Evolutionary conservation across 2,329 filamentous ascomycete species (phyloP).

Genomic region (Stromatinia cepivora): DNA sequence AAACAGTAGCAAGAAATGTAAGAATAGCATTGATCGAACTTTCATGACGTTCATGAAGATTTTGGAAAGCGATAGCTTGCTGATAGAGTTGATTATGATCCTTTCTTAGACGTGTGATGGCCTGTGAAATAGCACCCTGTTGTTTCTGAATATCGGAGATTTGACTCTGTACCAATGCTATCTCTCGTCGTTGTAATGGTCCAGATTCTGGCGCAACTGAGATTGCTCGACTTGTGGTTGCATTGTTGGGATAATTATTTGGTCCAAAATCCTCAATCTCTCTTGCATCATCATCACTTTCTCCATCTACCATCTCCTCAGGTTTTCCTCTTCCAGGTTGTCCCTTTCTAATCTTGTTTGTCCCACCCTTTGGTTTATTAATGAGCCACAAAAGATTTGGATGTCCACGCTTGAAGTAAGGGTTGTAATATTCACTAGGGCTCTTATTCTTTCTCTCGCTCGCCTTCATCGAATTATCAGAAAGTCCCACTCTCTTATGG

Average conservation of each 20-base stretch:
- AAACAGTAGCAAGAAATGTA: constrained; percentile 94
- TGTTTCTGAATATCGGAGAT: constrained; percentile 80
- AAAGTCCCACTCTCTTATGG: constrained; percentile 76
- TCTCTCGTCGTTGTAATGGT: constrained; percentile 66
- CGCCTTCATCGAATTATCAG: constrained; percentile 96
- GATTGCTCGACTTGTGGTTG: constrained; percentile 46
- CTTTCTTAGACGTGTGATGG: constrained; percentile 75
- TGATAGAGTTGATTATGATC: constrained; percentile 88
- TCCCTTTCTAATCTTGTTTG: constrained; percentile 55
- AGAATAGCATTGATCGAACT: constrained; percentile 99
- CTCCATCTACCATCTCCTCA: constrained; percentile 63
- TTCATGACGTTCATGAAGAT: constrained; percentile 92
- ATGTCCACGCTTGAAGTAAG: constrained; percentile 90
- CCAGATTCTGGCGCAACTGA: constrained; percentile 43
- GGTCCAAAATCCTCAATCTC: constrained; percentile 42
- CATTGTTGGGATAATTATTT: constrained; percentile 40
- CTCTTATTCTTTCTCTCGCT: constrained; percentile 97
- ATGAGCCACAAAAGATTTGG: constrained; percentile 95
- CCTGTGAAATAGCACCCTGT: constrained; percentile 80
- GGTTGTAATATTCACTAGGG: constrained; percentile 96
- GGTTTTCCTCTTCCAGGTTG: constrained; percentile 51
- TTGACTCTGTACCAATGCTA: constrained; percentile 75
- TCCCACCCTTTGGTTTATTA: constrained; percentile 83
- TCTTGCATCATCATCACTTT: constrained; percentile 68
- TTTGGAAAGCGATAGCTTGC: constrained; percentile 86